Evolutionary conservation across 2,329 filamentous ascomycete genomes (phyloP), one percentile per base, ranked within the genome.

Genomic region (Aspergillus arachidicola): DNA sequence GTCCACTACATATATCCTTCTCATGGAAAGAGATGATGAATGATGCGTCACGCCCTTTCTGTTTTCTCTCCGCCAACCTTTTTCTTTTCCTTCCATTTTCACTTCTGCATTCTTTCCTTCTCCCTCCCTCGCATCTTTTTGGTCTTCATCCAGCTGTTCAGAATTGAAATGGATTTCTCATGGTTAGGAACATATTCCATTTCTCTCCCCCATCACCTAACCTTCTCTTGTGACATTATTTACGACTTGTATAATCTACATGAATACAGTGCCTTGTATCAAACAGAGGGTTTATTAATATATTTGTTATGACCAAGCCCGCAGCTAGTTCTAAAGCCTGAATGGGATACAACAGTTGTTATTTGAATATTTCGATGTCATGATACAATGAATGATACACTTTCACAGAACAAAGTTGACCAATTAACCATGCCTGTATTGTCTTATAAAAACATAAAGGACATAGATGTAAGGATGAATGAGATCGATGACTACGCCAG

Each of bases 351-450:
- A 53, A 41, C 34, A 26, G 21, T 55, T 38, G 19, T 26, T 26
- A 38, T 55, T 38, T 23, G 6, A 7, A 41, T 41, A 11, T 55
- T 21, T 28, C 34, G 28, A 28, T n/a, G 26, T 46, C 48, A 54
- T 60, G 16, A 55, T 54, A 54, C 21, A 59, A 38, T 46, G 45
- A 55, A 53, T 59, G 43, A 41, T 55, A 55, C 34, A 60, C 48
- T 53, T 46, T 16, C 56, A 60, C 26, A 50, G 43, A 41, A 34
- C 48, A 45, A 57, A 55, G 38, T 41, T 60, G 57, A 23, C 21
- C 16, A 57, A 50, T 32, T 60, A 56, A 45, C 36, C 54, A 58
- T 61, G 48, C 56, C 66, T 69, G 70, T 69, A 36, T 59, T 62
- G 51, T 59, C 61, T 64, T 41, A 53, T 57, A 58, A 58, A 57